These are phyloP conservation scores for Juglanconis juglandina DNA, from an alignment of 2,329 filamentous ascomycete species.

Conservation along the genomic window DNA sequence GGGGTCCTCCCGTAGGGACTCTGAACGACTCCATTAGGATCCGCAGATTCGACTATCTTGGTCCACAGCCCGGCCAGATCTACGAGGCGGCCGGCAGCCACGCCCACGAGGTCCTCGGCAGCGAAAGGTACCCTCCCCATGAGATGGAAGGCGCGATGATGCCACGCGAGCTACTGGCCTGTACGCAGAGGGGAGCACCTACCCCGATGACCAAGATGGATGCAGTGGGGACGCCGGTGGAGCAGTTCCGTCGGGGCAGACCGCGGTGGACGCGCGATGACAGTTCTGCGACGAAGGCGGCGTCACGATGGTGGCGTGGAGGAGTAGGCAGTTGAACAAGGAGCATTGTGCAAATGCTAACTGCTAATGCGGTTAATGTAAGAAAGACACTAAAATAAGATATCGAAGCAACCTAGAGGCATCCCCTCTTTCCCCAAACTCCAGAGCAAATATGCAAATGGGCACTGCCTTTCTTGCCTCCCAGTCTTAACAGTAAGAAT, in stretches of 20 bases:
- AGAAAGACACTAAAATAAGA: too few species aligned
- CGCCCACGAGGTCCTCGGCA: background rate
- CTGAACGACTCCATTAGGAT: background rate
- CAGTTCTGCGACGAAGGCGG: background rate
- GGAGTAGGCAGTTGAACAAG: too few species aligned
- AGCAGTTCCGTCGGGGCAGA: background rate
- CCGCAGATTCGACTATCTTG: background rate
- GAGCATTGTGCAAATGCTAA: too few species aligned
- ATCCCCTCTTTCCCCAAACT: too few species aligned
- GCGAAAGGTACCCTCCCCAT: background rate
- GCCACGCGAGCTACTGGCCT: background rate
- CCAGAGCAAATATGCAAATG: too few species aligned
- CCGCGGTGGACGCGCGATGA: background rate
- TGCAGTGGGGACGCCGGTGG: background rate
- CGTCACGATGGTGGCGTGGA: background rate
- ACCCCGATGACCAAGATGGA: background rate
- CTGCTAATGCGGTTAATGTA: too few species aligned
- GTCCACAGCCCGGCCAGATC: background rate
- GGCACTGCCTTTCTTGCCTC: too few species aligned
- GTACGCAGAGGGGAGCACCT: background rate
- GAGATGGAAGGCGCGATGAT: background rate
- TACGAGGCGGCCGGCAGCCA: background rate
- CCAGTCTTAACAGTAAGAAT: too few species aligned
- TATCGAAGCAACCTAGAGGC: too few species aligned
- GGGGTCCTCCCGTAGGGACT: background rate